phyloP scores from a whole-genome alignment of 176 grass and related monocot species.

The Carex littledalei region DNA sequence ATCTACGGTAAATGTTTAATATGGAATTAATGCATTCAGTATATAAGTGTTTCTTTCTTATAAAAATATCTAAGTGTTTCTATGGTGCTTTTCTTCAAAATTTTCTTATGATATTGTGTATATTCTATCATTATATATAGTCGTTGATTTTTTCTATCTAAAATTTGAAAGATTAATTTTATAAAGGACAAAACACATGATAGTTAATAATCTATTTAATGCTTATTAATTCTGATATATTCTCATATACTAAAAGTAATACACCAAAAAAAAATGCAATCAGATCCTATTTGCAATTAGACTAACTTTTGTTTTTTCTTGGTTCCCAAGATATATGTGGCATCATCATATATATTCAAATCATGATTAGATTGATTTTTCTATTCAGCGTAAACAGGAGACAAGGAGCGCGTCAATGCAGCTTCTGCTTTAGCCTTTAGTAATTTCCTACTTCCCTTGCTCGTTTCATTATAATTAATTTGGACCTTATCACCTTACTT shows the following conservation, averaged over 20 bases:
- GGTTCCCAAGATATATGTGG: neutral
- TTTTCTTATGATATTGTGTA: too few relatives aligned
- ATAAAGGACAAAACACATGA: too few relatives aligned
- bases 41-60: neutral
- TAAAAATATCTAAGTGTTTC: too few relatives aligned
- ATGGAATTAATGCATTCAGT: neutral
- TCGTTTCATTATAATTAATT: neutral
- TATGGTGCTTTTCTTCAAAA: too few relatives aligned
- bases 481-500: neutral
- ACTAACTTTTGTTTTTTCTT: neutral
- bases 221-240: too few relatives aligned
- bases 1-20: neutral
- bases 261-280: too few relatives aligned
- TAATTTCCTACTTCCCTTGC: neutral
- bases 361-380: neutral
- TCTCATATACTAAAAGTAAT: too few relatives aligned
- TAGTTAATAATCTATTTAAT: too few relatives aligned
- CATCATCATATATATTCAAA: neutral
- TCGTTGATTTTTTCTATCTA: too few relatives aligned
- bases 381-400: neutral
- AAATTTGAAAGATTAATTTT: too few relatives aligned
- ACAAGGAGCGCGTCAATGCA: slow-evolving; percentile 7
- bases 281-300: neutral
- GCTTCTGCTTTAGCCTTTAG: neutral
- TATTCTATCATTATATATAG: too few relatives aligned